Evolutionary conservation across 1,284 basidiomycete species (phyloP).

Genomic region (Puccinia novopanici): DNA sequence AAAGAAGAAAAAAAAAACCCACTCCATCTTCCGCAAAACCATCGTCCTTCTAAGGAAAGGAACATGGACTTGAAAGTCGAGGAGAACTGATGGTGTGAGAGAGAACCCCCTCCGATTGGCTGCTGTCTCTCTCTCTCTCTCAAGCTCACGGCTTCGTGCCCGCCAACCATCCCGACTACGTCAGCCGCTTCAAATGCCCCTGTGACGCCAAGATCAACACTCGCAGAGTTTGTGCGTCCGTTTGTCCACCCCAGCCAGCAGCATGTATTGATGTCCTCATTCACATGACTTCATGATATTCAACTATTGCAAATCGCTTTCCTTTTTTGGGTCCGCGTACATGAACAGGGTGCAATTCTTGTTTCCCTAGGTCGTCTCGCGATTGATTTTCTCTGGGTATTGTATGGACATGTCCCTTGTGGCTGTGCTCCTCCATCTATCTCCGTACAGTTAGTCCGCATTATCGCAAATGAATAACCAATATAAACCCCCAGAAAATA

Average conservation of each 20-base stretch:
- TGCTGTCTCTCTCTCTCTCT: no score
- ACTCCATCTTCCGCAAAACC: no score
- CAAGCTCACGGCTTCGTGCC: not conserved
- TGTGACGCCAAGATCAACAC: not conserved
- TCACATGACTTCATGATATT: not conserved
- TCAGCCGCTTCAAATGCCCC: not conserved
- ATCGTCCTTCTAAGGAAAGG: no score
- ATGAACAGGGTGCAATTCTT: conserved; percentile 26
- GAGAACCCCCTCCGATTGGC: no score
- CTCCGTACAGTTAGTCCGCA: not conserved
- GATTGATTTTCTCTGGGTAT: not conserved
- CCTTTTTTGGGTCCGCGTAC: not conserved
- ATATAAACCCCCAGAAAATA: not conserved
- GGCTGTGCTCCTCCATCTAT: not conserved
- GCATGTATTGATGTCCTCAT: no score
- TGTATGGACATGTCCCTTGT: not conserved
- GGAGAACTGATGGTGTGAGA: no score
- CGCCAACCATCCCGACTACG: not conserved
- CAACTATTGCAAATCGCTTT: not conserved
- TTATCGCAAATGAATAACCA: not conserved
- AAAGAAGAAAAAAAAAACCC: not conserved
- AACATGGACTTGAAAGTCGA: no score
- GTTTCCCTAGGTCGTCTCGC: not conserved
- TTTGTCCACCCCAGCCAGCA: no score
- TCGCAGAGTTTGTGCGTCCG: conserved; percentile 7